phyloP scores from a whole-genome alignment of 2,329 filamentous ascomycete genomes.

The Pyrenophora teres region DNA sequence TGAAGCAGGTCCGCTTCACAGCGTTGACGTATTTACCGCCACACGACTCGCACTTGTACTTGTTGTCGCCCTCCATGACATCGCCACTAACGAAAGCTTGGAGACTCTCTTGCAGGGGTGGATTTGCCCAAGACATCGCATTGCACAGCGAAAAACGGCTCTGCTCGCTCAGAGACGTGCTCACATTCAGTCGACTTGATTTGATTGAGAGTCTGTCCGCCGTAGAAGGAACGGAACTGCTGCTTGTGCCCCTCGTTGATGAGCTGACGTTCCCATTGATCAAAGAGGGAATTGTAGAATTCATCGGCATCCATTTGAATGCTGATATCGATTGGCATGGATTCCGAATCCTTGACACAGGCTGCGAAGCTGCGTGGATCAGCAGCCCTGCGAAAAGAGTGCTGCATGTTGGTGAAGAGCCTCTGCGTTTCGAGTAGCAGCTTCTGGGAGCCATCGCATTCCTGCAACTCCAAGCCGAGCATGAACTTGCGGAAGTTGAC shows the following conservation, averaged over 20 bases:
- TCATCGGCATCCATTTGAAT: constrained; percentile 98
- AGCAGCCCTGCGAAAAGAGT: constrained; percentile 72
- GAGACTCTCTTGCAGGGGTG: constrained; percentile 80
- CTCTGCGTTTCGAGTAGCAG: constrained; percentile 78
- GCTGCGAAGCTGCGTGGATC: constrained; percentile 74
- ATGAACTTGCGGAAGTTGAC: constrained; percentile 84
- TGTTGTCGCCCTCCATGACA: constrained; percentile 96
- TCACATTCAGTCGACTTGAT: constrained; percentile 93
- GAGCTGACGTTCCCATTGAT: constrained; percentile 86
- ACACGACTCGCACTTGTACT: constrained; percentile 94
- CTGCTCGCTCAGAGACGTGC: constrained; percentile 87
- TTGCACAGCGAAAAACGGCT: constrained; percentile 92
- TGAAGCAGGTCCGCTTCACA: constrained; percentile 88
- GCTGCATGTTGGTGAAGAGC: constrained; percentile 85
- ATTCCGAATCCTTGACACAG: constrained; percentile 81
- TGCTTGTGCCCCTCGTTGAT: constrained; percentile 69
- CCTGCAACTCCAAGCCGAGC: constrained; percentile 60
- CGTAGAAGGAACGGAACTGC: constrained; percentile 80
- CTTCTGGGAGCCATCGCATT: constrained; percentile 62
- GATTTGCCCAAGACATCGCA: constrained; percentile 94
- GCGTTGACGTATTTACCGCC: constrained; percentile 83
- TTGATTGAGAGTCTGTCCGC: constrained; percentile 89
- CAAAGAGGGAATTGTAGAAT: constrained; percentile 93
- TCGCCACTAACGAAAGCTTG: constrained; percentile 96
- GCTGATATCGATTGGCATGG: constrained; percentile 79